These are phyloP conservation scores for Leishmania martiniquensis DNA, from an alignment of 208 protist species.

Conservation along the genomic window DNA sequence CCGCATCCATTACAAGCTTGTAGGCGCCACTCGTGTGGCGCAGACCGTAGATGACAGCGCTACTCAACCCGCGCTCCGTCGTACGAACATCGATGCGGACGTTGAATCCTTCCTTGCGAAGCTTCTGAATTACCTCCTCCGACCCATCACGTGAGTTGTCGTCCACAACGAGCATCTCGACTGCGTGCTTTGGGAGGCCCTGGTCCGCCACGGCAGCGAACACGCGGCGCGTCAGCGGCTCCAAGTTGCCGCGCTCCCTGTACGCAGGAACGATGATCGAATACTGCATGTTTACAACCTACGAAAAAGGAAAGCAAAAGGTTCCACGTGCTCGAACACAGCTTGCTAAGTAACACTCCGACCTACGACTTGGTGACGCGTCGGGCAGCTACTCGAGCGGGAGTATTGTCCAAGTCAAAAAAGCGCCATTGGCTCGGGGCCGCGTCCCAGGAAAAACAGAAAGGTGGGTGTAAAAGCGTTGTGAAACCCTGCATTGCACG, in stretches of 20 bases:
- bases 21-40: slow-evolving; percentile 44
- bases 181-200: slow-evolving; percentile 37
- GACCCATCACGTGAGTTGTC: slow-evolving; percentile 92
- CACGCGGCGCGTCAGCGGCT: slow-evolving; percentile 71
- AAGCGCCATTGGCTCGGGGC: no score
- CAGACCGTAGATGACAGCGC: slow-evolving; percentile 90
- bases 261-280: slow-evolving; percentile 88
- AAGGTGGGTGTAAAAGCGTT: background rate
- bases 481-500: background rate
- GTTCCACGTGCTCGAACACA: background rate
- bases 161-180: slow-evolving; percentile 89
- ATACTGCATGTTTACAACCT: slow-evolving; percentile 38
- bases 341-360: background rate
- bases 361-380: background rate
- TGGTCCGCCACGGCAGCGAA: slow-evolving; percentile 63
- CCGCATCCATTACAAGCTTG: slow-evolving; percentile 93
- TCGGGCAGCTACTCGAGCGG: background rate
- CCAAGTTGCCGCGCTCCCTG: slow-evolving; percentile 86
- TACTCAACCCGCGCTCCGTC: slow-evolving; percentile 85
- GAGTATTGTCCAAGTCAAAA: background rate
- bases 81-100: slow-evolving; percentile 83
- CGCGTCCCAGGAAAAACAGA: background rate
- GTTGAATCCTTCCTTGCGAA: slow-evolving; percentile 66
- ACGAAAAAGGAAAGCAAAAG: background rate
- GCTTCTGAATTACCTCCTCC: slow-evolving; percentile 65